These are phyloP conservation scores for Elaeis oleifera DNA, from an alignment of 202 grass and related monocot genomes.

Conservation along the genomic window DNA sequence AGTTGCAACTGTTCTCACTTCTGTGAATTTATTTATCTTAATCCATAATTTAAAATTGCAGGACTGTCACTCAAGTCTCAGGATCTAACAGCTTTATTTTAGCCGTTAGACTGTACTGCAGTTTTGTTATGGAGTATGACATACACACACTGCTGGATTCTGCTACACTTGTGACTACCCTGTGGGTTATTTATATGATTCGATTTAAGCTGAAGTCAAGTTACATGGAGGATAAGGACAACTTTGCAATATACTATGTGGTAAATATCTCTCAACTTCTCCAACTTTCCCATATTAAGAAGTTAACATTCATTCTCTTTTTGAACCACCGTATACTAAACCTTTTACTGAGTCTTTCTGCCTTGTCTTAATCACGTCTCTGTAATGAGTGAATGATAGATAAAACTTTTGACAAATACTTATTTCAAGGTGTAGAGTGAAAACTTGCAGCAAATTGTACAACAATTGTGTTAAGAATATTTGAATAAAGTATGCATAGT, in stretches of 20 bases:
- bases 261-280: constrained; percentile 31
- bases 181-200: constrained; percentile 99
- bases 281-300: background rate
- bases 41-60: constrained; percentile 30
- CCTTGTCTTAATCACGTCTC: no score
- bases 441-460: no score
- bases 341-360: no score
- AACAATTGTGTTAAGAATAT: no score
- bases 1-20: constrained; percentile 8
- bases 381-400: no score
- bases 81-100: constrained; percentile 93
- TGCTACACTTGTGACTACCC: constrained; percentile 77
- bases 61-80: constrained; percentile 95
- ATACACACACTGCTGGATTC: constrained; percentile 88
- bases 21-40: background rate
- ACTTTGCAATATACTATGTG: constrained; percentile 87
- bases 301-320: no score
- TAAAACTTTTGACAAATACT: no score
- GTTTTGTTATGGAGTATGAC: constrained; percentile 99
- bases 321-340: no score
- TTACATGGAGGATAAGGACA: constrained; percentile 99
- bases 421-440: no score
- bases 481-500: no score
- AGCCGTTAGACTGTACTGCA: constrained; percentile 95
- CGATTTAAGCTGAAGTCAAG: constrained; percentile 79